A percentile compares a stretch with the other conserved stretches of the same genome.
Evolutionary conservation across 2,329 filamentous ascomycete species (phyloP).

Genomic region (Neopestalotiopsis clavispora): DNA sequence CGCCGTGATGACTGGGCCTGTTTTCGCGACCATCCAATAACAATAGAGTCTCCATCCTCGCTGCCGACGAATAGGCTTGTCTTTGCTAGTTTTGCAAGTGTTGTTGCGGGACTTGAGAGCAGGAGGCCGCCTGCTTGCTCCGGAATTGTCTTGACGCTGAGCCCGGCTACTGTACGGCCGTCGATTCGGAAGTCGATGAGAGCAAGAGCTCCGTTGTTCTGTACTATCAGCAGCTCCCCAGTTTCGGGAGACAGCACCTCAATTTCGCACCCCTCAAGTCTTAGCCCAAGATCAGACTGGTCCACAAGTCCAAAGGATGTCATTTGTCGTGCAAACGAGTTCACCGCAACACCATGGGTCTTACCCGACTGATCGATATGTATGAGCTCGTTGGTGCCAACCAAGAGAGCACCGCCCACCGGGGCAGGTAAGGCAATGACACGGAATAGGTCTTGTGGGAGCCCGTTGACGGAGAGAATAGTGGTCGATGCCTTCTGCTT

Average conservation of each 20-base stretch:
- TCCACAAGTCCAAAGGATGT: slow-evolving; percentile 87
- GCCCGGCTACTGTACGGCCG: slow-evolving; percentile 86
- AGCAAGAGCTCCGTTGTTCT: slow-evolving; percentile 75
- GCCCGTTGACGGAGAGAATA: slow-evolving; percentile 80
- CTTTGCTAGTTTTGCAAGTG: slow-evolving; percentile 70
- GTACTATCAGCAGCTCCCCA: slow-evolving; percentile 83
- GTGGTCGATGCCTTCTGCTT: slow-evolving; percentile 93
- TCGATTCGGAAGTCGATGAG: slow-evolving; percentile 85
- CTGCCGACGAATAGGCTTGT: slow-evolving; percentile 83
- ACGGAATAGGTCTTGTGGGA: slow-evolving; percentile 86
- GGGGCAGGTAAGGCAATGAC: slow-evolving; percentile 84
- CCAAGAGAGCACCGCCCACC: slow-evolving; percentile 84
- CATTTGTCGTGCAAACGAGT: slow-evolving; percentile 81
- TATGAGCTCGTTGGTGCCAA: slow-evolving; percentile 89
- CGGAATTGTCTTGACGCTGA: slow-evolving; percentile 72
- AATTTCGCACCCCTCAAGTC: slow-evolving; percentile 80
- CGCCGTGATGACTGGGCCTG: slow-evolving; percentile 65
- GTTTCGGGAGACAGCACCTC: slow-evolving; percentile 77
- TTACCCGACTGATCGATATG: slow-evolving; percentile 97
- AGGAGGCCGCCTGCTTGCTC: slow-evolving; percentile 66
- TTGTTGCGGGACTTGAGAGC: slow-evolving; percentile 68
- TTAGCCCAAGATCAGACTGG: slow-evolving; percentile 79
- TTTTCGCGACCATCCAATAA: slow-evolving; percentile 80
- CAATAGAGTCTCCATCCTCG: slow-evolving; percentile 78
- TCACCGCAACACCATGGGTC: slow-evolving; percentile 89